phyloP scores from a whole-genome alignment of 208 protist species.

The Leishmania gerbilli region DNA sequence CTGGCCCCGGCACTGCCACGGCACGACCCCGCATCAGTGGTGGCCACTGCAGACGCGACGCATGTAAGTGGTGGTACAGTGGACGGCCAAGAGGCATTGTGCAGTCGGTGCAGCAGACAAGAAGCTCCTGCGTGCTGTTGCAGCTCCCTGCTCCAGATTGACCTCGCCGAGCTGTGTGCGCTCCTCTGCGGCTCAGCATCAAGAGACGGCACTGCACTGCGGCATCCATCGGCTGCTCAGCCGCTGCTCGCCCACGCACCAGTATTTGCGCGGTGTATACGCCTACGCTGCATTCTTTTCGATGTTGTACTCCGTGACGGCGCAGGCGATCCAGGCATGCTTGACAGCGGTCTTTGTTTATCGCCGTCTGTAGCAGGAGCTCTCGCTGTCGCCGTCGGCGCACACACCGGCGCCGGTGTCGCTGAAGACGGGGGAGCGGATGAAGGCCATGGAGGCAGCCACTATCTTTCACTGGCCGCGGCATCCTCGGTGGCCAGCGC shows the following conservation, averaged over 20 bases:
- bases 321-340: not conserved
- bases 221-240: not conserved
- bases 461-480: not conserved
- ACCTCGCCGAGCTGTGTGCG: not conserved
- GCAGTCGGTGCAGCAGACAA: not conserved
- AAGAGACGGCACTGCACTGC: not conserved
- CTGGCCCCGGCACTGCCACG: not conserved
- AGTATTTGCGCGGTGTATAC: conserved; percentile 5
- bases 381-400: not conserved
- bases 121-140: not conserved
- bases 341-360: not conserved
- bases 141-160: not conserved
- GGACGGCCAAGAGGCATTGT: not conserved
- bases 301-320: not conserved
- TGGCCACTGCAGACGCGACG: not conserved
- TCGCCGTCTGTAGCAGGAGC: not conserved
- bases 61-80: not conserved
- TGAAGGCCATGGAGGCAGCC: not conserved
- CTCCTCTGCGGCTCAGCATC: not conserved
- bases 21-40: not conserved
- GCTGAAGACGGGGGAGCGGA: not conserved
- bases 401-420: not conserved
- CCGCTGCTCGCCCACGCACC: not conserved
- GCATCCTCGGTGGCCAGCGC: not conserved
- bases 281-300: not conserved